phyloP scores from a whole-genome alignment of 352 stramenopile species.

The Phytophthora foliorum region DNA sequence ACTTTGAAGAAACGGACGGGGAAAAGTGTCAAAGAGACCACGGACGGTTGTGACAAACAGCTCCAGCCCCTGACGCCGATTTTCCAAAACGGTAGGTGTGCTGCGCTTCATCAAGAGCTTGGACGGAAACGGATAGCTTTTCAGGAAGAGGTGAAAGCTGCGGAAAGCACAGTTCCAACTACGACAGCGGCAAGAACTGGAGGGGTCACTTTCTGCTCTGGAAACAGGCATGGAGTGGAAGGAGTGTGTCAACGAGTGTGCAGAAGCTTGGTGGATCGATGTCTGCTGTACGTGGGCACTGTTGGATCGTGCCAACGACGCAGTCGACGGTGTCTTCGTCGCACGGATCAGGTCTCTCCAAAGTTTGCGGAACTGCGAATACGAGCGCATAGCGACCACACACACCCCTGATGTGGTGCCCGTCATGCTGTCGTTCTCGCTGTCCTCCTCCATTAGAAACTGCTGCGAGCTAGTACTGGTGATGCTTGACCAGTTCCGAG shows the following conservation, averaged over 20 bases:
- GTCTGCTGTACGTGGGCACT: constrained; percentile 4
- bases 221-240: constrained; percentile 18
- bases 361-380: constrained; percentile 70
- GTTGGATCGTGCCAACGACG: constrained; percentile 27
- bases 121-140: constrained; percentile 63
- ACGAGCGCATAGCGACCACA: constrained; percentile 53
- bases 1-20: constrained; percentile 53
- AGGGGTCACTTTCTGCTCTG: constrained; percentile 8
- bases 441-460: constrained; percentile 26
- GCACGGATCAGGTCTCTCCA: constrained; percentile 59
- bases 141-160: constrained; percentile 55
- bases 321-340: constrained; percentile 46
- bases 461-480: constrained; percentile 38
- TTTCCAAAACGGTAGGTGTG: constrained; percentile 44
- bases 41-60: constrained; percentile 55
- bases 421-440: constrained; percentile 23
- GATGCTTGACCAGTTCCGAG: constrained; percentile 41
- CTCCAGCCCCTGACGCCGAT: constrained; percentile 56
- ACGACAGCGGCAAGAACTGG: constrained; percentile 52
- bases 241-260: constrained; percentile 22
- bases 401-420: constrained; percentile 18
- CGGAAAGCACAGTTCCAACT: constrained; percentile 61
- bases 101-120: constrained; percentile 61
- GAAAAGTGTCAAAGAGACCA: constrained; percentile 63
- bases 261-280: constrained; percentile 4